Evolutionary conservation across 306 rosid species (phyloP), one percentile per base, ranked within the genome.

Genomic region (Pterocarpus macrocarpus): DNA sequence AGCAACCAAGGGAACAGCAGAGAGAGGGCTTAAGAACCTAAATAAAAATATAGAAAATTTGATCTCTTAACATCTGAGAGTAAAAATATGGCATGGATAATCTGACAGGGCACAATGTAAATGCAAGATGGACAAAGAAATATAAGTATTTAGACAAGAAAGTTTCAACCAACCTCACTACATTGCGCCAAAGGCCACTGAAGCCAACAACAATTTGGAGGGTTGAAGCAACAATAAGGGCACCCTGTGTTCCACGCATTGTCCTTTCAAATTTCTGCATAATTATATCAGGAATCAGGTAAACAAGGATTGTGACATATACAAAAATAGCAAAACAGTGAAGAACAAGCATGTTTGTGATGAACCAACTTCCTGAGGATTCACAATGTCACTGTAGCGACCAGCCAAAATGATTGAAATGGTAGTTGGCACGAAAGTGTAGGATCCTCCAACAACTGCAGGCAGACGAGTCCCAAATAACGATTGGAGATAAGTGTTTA

Each of bases 131-230:
- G 5, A 69, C 1, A 76, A 57, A 45, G 32, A 34, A 13, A 7
- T 5, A 43, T 3, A 10, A 15, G 65, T 7, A 61, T 61, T 74
- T 59, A 58, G 39, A 71, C 57, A 47, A 75, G 47, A 67, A 47
- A 16, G 52, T 2, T 39, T 49, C 33, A 52, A 80, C 32, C 67
- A 79, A 95, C 99, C 99, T 92, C 36, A 91, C 94, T 39, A 95
- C 92, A 81, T 90, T 91, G 69, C 99, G 96, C 98, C 98, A 95
- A 58, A 95, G 94, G 68, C 99, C 99, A 71, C 99, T 95, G 76
- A 95, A 95, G n/a, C 99, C 99, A 41, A 93, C n/a, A 62, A 95
- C 88, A 75, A 93, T 95, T 86, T 93, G 99, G 55, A 95, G 92
- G 66, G 88, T 82, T 4, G 99, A 95, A 72, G 98, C 96, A 71